Evolutionary conservation across 1,284 basidiomycete species (phyloP), one percentile per base, ranked within the genome.

Genomic region (Fomitopsis betulina): DNA sequence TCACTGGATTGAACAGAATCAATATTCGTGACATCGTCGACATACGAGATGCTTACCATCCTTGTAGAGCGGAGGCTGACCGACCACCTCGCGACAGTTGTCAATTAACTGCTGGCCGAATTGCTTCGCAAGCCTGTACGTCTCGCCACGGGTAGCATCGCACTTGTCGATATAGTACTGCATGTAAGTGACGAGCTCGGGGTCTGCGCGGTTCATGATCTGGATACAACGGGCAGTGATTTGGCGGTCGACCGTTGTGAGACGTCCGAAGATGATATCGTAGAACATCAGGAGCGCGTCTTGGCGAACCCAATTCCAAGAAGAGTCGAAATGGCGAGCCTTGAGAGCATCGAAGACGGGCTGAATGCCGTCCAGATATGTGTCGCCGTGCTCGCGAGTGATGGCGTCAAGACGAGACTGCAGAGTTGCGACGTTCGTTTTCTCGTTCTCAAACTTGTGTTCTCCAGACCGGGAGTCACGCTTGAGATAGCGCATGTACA

Each of bases 241-340:
- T 73, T 95, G 93, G 58, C 90, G 87, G 66, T 97, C 95, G 65
- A 97, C 92, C 32, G 94, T 93, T 33, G 90, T 95, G 60, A 97
- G 84, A 50, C 91, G 87, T 51, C 96, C 96, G 67, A 95, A 95
- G 70, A 98, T 93, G 73, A 98, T 96, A 72, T 98, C 96, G 76
- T 96, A 98, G 78, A 90, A 98, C 91, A 98, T 94, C 60, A 93
- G 79, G 42, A 98, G 81, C 27, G 95, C 93, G 63, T 96, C 94
- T 76, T 98, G 95, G 65, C 96, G 89, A 54, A 93, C 95, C 97
- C 96, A 99, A 74, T 99, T 99, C 96, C 96, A 99, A 12, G 91
- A 94, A 10, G 95, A 98, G 73, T 98, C 95, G 79, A 99, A 99
- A 71, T 92, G 93, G 54, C 97, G 92, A 19, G 96, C 96, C 76